Evolutionary conservation across 176 grass and related monocot species (phyloP).

Genomic region (Puya raimondii): DNA sequence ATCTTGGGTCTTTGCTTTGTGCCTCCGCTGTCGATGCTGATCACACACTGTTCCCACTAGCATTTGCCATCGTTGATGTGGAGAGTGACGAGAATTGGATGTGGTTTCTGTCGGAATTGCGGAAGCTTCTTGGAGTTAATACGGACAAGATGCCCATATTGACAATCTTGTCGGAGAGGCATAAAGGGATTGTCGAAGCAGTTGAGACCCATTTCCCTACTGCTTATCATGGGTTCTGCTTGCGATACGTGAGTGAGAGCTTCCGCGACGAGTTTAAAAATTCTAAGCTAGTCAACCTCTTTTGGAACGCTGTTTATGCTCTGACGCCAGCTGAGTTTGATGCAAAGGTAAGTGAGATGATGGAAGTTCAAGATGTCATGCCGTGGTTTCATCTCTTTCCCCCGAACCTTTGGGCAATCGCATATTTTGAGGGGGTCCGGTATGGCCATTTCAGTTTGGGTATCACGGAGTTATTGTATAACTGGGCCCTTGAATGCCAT

Average conservation of each 20-base stretch:
- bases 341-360: constrained; percentile 78
- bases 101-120: constrained; percentile 94
- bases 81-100: constrained; percentile 96
- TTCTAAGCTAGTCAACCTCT: constrained; percentile 89
- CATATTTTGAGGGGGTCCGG: constrained; percentile 74
- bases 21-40: constrained; percentile 87
- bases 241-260: constrained; percentile 79
- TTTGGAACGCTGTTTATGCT: constrained; percentile 90
- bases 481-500: constrained; percentile 83
- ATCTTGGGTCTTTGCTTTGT: constrained; percentile 86
- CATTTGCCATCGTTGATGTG: constrained; percentile 71
- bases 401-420: constrained; percentile 78
- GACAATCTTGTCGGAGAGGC: constrained; percentile 76
- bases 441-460: constrained; percentile 87
- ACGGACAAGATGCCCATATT: constrained; percentile 93
- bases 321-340: constrained; percentile 75
- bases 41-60: constrained; percentile 70
- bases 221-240: constrained; percentile 81
- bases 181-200: constrained; percentile 56
- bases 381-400: constrained; percentile 82
- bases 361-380: constrained; percentile 89
- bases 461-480: constrained; percentile 79
- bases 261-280: constrained; percentile 97
- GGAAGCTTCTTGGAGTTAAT: constrained; percentile 89
- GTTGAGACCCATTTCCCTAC: constrained; percentile 72